These are phyloP conservation scores for Erythrobasidium yunnanense DNA, from an alignment of 768 basidiomycete genomes.

Conservation along the genomic window DNA sequence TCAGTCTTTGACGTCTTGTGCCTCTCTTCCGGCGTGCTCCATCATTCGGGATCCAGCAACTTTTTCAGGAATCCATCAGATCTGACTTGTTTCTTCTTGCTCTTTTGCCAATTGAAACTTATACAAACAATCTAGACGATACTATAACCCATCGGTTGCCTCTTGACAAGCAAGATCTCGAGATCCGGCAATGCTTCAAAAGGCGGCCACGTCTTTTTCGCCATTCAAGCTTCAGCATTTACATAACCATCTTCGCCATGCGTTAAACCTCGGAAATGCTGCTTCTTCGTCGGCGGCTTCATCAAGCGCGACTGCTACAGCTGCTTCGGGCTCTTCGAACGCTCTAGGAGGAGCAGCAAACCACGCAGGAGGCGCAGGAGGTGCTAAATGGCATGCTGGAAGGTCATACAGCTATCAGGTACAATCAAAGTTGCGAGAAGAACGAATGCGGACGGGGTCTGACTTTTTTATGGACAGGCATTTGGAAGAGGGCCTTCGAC, in stretches of 20 bases:
- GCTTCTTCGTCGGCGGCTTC: background rate
- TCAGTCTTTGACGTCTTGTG: too few relatives aligned
- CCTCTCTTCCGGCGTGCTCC: too few relatives aligned
- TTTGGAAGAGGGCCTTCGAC: background rate
- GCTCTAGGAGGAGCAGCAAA: slow-evolving; percentile 12
- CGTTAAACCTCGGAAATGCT: slow-evolving; percentile 6
- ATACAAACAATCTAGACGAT: too few relatives aligned
- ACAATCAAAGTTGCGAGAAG: background rate
- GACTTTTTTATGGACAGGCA: background rate
- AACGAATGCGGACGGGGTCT: background rate
- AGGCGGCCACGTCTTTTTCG: slow-evolving; percentile 22
- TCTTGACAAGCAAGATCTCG: too few relatives aligned
- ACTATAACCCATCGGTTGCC: too few relatives aligned
- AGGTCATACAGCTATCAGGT: slow-evolving; percentile 15
- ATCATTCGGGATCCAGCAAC: too few relatives aligned
- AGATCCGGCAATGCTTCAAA: slow-evolving; percentile 24
- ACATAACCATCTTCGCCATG: slow-evolving; percentile 7
- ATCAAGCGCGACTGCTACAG: background rate
- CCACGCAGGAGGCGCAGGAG: slow-evolving; percentile 19
- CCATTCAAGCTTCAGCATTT: slow-evolving; percentile 26
- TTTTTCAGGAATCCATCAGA: too few relatives aligned
- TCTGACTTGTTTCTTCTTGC: too few relatives aligned
- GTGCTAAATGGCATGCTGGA: slow-evolving; percentile 25
- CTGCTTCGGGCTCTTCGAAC: background rate
- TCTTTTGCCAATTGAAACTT: too few relatives aligned